phyloP scores from a whole-genome alignment of 2,329 filamentous ascomycete genomes.

The Exophiala sp. region DNA sequence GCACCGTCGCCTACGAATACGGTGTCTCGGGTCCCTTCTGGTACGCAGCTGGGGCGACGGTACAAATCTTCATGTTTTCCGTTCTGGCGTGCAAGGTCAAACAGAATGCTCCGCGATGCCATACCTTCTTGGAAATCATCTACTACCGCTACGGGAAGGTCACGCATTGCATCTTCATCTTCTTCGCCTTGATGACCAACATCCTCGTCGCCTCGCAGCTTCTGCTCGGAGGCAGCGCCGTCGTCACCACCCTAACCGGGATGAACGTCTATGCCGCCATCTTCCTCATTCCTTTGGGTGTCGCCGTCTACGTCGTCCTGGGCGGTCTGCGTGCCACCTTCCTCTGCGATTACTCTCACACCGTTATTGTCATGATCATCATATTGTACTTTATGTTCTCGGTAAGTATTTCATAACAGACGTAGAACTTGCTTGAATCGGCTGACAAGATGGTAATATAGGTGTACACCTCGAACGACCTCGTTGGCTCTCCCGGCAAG shows the following conservation, averaged over 20 bases:
- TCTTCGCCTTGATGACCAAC: slow-evolving; percentile 78
- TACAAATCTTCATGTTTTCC: slow-evolving; percentile 81
- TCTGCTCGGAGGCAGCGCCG: slow-evolving; percentile 38
- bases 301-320: slow-evolving; percentile 69
- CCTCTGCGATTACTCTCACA: slow-evolving; percentile 78
- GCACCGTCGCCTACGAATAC: slow-evolving; percentile 70
- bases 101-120: slow-evolving; percentile 12
- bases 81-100: slow-evolving; percentile 55
- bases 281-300: slow-evolving; percentile 61
- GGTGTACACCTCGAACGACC: slow-evolving; percentile 51
- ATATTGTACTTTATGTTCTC: slow-evolving; percentile 61
- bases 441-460: too few relatives aligned
- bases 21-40: slow-evolving; percentile 60
- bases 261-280: slow-evolving; percentile 41
- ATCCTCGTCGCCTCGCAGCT: slow-evolving; percentile 59
- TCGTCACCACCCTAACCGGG: slow-evolving; percentile 38
- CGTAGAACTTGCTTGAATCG: too few relatives aligned
- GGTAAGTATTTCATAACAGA: too few relatives aligned
- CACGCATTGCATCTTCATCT: slow-evolving; percentile 70
- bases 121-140: slow-evolving; percentile 70
- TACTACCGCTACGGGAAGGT: slow-evolving; percentile 66
- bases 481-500: slow-evolving; percentile 64
- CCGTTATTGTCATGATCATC: slow-evolving; percentile 63
- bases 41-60: slow-evolving; percentile 64
- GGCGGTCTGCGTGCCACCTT: slow-evolving; percentile 58